A percentile compares a stretch with the other conserved stretches of the same genome.
These are phyloP conservation scores for Lachancea lanzarotensis DNA, from an alignment of 805 yeast species.

Conservation along the genomic window DNA sequence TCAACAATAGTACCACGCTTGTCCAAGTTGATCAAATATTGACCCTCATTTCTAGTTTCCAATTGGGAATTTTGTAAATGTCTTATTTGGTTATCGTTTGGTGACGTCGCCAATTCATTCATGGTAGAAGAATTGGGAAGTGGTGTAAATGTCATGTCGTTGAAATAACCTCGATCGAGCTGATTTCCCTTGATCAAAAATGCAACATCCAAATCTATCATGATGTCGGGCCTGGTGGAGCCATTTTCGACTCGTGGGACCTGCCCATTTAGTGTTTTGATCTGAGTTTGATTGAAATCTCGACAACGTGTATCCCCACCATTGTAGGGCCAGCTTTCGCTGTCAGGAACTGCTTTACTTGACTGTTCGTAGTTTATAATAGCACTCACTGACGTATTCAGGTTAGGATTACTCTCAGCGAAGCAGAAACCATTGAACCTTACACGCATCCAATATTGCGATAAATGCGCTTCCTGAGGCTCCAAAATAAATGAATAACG, in stretches of 20 bases:
- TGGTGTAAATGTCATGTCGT: constrained; percentile 21
- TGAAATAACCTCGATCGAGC: constrained; percentile 24
- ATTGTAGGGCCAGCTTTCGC: constrained; percentile 13
- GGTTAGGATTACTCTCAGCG: constrained; percentile 29
- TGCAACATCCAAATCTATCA: constrained; percentile 20
- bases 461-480: constrained; percentile 41
- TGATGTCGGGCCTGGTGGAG: constrained; percentile 13
- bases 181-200: constrained; percentile 23
- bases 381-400: constrained; percentile 32
- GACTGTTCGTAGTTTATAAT: constrained; percentile 28
- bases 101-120: constrained; percentile 10
- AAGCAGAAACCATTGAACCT: constrained; percentile 34
- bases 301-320: constrained; percentile 23
- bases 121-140: constrained; percentile 15
- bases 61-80: constrained; percentile 10
- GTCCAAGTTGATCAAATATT: constrained; percentile 19
- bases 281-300: constrained; percentile 22
- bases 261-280: constrained; percentile 17
- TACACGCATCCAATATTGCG: constrained; percentile 38
- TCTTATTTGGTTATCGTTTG: constrained; percentile 10
- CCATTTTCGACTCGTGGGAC: constrained; percentile 19
- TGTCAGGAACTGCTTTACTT: constrained; percentile 3
- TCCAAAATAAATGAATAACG: constrained; percentile 53
- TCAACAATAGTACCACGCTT: constrained; percentile 42
- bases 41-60: constrained; percentile 13